A percentile compares a stretch with the other conserved stretches of the same genome.
Conservation (phyloP, 2,329 filamentous ascomycete genomes). For the Fusarium begoniae region DNA sequence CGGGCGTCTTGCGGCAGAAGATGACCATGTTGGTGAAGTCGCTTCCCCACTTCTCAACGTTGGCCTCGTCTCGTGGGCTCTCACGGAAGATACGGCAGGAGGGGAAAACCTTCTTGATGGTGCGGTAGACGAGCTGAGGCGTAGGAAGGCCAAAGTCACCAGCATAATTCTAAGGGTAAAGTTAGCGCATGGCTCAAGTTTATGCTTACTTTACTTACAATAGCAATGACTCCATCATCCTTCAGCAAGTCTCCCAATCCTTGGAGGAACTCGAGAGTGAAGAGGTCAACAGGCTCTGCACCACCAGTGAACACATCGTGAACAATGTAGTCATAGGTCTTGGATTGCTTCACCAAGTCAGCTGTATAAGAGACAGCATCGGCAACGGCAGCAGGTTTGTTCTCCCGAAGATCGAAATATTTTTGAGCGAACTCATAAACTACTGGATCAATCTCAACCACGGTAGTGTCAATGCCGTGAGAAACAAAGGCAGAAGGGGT, state of each 20-base stretch:
- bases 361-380: conserved; percentile 80
- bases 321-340: conserved; percentile 87
- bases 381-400: conserved; percentile 81
- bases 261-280: conserved; percentile 84
- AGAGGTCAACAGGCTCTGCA: conserved; percentile 87
- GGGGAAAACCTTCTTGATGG: conserved; percentile 85
- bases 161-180: conserved; percentile 80
- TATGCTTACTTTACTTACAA: conserved; percentile 64
- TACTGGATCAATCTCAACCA: conserved; percentile 92
- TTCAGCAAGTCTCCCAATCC: conserved; percentile 77
- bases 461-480: conserved; percentile 90
- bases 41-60: conserved; percentile 57
- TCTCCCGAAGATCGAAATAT: conserved; percentile 82
- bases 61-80: conserved; percentile 60
- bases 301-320: conserved; percentile 99
- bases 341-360: conserved; percentile 52
- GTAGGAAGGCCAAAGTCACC: conserved; percentile 83
- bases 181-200: conserved; percentile 21
- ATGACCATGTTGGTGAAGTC: conserved; percentile 98
- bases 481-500: conserved; percentile 85
- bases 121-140: conserved; percentile 81
- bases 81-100: conserved; percentile 93
- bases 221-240: conserved; percentile 83
- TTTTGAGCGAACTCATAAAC: conserved; percentile 84
- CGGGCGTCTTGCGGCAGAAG: conserved; percentile 79